These are phyloP conservation scores for Vigna trinervia DNA, from an alignment of 306 rosid species.

Conservation along the genomic window DNA sequence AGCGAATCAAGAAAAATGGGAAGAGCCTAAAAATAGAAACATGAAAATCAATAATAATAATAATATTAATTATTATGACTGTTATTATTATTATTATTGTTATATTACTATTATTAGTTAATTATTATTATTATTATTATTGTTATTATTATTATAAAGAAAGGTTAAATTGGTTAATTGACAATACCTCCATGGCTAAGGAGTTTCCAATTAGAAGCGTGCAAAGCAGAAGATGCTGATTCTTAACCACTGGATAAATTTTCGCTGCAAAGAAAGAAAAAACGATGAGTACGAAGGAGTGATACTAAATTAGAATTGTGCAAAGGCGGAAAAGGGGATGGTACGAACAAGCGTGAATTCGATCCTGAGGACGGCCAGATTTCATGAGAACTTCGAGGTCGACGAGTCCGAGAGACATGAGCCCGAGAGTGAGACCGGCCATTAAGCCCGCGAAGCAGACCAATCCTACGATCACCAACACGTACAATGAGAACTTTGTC, in stretches of 20 bases:
- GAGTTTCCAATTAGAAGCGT: slow-evolving; percentile 96
- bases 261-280: slow-evolving; percentile 63
- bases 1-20: slow-evolving; percentile 89
- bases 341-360: slow-evolving; percentile 61
- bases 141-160: too few species aligned
- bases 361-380: slow-evolving; percentile 98
- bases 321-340: not conserved
- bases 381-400: slow-evolving; percentile 96
- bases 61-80: too few species aligned
- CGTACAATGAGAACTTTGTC: slow-evolving; percentile 59
- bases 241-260: slow-evolving; percentile 94
- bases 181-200: slow-evolving; percentile 88
- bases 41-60: slow-evolving; percentile 4
- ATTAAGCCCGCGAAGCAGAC: slow-evolving; percentile 89
- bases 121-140: too few species aligned
- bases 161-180: not conserved
- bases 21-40: slow-evolving; percentile 64
- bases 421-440: slow-evolving; percentile 99
- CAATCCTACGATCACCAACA: slow-evolving; percentile 62
- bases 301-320: not conserved
- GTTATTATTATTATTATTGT: too few species aligned
- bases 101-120: too few species aligned
- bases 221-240: slow-evolving; percentile 94
- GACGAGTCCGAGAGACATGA: slow-evolving; percentile 95
- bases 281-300: not conserved